Conservation (phyloP, 345 rosid genomes). For the Psidium friedrichsthalianum region DNA sequence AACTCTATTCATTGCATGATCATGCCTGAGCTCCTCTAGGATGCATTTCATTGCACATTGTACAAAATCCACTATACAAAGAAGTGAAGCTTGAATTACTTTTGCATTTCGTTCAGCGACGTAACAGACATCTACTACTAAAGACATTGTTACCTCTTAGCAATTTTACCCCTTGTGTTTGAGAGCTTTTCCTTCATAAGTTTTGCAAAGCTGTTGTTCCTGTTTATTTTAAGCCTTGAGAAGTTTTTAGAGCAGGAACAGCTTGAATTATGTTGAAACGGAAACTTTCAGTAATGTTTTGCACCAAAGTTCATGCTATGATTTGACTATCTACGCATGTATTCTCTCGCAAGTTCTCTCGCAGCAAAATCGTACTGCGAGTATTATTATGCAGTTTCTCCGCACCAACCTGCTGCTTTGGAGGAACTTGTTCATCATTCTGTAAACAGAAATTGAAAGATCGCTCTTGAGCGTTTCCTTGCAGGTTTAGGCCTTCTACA, state of each 20-base stretch:
- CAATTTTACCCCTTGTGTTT: background rate
- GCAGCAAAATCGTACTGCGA: background rate
- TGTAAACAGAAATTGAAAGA: background rate
- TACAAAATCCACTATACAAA: constrained; percentile 34
- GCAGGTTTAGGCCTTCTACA: background rate
- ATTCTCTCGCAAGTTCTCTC: background rate
- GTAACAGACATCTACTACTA: background rate
- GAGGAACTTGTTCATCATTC: background rate
- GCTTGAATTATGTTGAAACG: background rate
- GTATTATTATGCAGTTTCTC: background rate
- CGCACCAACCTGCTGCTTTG: background rate
- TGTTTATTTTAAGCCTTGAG: background rate
- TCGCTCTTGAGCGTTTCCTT: background rate
- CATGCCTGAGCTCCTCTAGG: constrained; percentile 18
- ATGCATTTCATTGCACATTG: constrained; percentile 32
- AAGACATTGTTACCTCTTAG: background rate
- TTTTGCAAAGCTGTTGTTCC: background rate
- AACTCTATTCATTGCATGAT: constrained; percentile 42
- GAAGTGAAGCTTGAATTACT: background rate
- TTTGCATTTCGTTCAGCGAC: background rate
- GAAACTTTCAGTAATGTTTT: background rate
- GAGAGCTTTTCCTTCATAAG: background rate
- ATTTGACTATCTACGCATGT: background rate
- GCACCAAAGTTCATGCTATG: background rate
- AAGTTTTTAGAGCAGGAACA: background rate